Evolutionary conservation across 1,139 yeast species (phyloP).

Genomic region (Diutina ranongensis): DNA sequence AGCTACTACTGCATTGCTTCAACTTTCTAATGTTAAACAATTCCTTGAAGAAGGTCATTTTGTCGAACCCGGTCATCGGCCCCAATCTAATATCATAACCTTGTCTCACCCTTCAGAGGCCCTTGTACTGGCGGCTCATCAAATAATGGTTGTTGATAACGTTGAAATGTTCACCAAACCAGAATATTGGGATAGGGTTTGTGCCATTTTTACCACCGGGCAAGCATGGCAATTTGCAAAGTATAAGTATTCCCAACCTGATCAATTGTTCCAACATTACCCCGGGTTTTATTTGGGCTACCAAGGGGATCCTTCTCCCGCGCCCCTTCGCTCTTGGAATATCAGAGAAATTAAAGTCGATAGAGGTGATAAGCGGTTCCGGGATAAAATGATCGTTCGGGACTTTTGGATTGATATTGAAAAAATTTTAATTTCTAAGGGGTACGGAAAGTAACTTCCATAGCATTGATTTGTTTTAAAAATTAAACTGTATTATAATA

Average conservation of each 20-base stretch:
- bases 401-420: constrained; percentile 75
- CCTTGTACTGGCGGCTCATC: constrained; percentile 41
- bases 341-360: constrained; percentile 70
- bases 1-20: constrained; percentile 81
- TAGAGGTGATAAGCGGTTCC: constrained; percentile 66
- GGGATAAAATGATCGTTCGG: constrained; percentile 79
- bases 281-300: constrained; percentile 74
- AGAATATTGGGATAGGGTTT: constrained; percentile 94
- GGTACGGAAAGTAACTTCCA: constrained; percentile 22
- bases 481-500: neutral
- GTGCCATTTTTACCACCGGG: constrained; percentile 93
- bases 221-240: constrained; percentile 94
- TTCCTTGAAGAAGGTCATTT: constrained; percentile 74
- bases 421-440: constrained; percentile 39
- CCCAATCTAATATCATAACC: constrained; percentile 32
- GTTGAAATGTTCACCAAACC: constrained; percentile 86
- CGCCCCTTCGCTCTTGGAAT: constrained; percentile 75
- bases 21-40: constrained; percentile 70
- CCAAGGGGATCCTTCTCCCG: constrained; percentile 72
- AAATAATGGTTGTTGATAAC: constrained; percentile 74
- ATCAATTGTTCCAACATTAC: constrained; percentile 67
- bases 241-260: constrained; percentile 70
- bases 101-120: constrained; percentile 46
- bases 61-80: constrained; percentile 38
- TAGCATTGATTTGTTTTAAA: too few relatives aligned